Evolutionary conservation across 352 stramenopile species (phyloP).

Genomic region (Elongisporangium undulatum): DNA sequence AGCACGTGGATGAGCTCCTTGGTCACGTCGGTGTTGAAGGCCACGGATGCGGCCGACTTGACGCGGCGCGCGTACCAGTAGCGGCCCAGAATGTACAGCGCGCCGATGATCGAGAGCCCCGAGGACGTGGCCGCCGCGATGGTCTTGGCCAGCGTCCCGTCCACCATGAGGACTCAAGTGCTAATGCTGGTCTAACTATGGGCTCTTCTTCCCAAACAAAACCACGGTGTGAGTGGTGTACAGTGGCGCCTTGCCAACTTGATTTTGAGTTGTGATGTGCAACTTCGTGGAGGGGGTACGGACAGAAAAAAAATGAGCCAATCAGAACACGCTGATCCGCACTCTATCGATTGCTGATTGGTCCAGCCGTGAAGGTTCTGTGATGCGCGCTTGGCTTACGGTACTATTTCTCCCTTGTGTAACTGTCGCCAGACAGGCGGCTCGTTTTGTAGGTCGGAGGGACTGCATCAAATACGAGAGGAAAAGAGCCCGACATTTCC

Average conservation of each 20-base stretch:
- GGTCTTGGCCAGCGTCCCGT: slow-evolving; percentile 23
- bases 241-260: not conserved
- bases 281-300: not conserved
- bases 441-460: not conserved
- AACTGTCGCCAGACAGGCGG: not conserved
- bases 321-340: not conserved
- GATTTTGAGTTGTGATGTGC: not conserved
- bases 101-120: slow-evolving; percentile 71
- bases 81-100: slow-evolving; percentile 78
- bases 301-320: not conserved
- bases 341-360: not conserved
- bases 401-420: not conserved
- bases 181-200: not conserved
- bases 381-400: not conserved
- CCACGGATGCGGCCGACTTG: slow-evolving; percentile 30
- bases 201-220: not conserved
- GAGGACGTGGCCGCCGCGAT: slow-evolving; percentile 66
- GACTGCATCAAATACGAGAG: not conserved
- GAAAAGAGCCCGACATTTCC: not conserved
- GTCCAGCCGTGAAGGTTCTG: not conserved
- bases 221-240: not conserved
- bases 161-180: not conserved
- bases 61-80: slow-evolving; percentile 71
- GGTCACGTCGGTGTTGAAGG: slow-evolving; percentile 72
- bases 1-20: slow-evolving; percentile 86